These are phyloP conservation scores for Pyrenophora seminiperda DNA, from an alignment of 2,329 filamentous ascomycete species.

Conservation along the genomic window DNA sequence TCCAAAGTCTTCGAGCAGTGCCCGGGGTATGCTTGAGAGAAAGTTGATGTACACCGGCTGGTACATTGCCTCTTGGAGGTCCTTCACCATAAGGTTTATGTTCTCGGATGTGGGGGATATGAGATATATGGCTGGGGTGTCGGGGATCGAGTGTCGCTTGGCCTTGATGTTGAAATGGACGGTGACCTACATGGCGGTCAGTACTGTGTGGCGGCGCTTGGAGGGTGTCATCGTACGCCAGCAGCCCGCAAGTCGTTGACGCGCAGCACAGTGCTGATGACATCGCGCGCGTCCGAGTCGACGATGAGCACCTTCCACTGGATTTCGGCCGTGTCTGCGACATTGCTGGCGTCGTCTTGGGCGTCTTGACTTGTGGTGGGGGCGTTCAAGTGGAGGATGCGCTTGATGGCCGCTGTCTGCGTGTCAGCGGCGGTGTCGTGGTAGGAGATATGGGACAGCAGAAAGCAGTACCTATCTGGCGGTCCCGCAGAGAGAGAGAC, in stretches of 20 bases:
- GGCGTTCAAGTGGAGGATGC: slow-evolving; percentile 93
- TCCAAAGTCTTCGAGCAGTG: slow-evolving; percentile 92
- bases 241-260: slow-evolving; percentile 91
- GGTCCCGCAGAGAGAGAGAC: slow-evolving; percentile 63
- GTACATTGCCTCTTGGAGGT: slow-evolving; percentile 86
- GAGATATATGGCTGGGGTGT: slow-evolving; percentile 84
- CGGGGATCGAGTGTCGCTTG: slow-evolving; percentile 81
- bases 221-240: slow-evolving; percentile 59
- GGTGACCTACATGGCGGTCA: slow-evolving; percentile 70
- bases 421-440: slow-evolving; percentile 15
- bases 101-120: slow-evolving; percentile 85
- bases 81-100: slow-evolving; percentile 78
- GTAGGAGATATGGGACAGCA: too few species aligned
- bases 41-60: slow-evolving; percentile 93
- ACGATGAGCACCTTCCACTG: slow-evolving; percentile 75
- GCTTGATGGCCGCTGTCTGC: slow-evolving; percentile 80
- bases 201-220: slow-evolving; percentile 6
- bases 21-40: slow-evolving; percentile 86
- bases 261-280: slow-evolving; percentile 93
- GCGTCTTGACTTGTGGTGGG: slow-evolving; percentile 60
- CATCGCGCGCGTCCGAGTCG: slow-evolving; percentile 87
- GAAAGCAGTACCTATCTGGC: slow-evolving; percentile 61
- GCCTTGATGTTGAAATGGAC: slow-evolving; percentile 69
- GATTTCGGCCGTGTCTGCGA: slow-evolving; percentile 14
- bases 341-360: slow-evolving; percentile 61